Evolutionary conservation across 768 basidiomycete genomes (phyloP).

Genomic region (Inosperma sp.): DNA sequence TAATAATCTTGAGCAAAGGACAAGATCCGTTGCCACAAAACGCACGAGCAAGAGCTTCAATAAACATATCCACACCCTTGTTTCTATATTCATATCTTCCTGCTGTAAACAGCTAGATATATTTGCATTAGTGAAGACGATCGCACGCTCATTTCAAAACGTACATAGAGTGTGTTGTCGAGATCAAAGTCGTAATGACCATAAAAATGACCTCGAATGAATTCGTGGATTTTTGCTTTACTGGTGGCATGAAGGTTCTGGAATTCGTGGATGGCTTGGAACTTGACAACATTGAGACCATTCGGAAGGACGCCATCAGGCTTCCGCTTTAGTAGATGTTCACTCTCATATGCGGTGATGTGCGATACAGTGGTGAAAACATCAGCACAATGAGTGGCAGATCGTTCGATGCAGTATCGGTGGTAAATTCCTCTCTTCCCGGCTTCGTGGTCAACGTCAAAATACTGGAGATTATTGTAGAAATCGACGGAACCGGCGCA

Average conservation of each 20-base stretch:
- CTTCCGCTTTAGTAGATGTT: constrained; percentile 95
- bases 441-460: constrained; percentile 99
- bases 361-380: constrained; percentile 98
- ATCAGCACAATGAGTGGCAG: constrained; percentile 91
- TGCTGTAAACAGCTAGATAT: constrained; percentile 99
- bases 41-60: constrained; percentile 88
- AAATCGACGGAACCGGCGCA: constrained; percentile 98
- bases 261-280: constrained; percentile 99
- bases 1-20: constrained; percentile 20
- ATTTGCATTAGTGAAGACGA: constrained; percentile 1
- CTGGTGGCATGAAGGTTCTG: constrained; percentile 89
- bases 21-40: background rate
- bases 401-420: constrained; percentile 94
- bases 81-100: constrained; percentile 98
- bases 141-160: constrained; percentile 21
- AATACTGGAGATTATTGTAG: constrained; percentile 99
- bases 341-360: constrained; percentile 96
- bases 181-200: constrained; percentile 96
- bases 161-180: constrained; percentile 81
- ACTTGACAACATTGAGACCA: constrained; percentile 97
- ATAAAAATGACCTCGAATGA: constrained; percentile 96
- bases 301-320: constrained; percentile 97
- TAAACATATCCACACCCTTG: constrained; percentile 99
- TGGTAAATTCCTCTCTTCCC: constrained; percentile 99
- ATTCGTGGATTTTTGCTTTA: constrained; percentile 99